phyloP scores from a whole-genome alignment of 352 stramenopile genomes.

The Peronosclerospora sorghi region DNA sequence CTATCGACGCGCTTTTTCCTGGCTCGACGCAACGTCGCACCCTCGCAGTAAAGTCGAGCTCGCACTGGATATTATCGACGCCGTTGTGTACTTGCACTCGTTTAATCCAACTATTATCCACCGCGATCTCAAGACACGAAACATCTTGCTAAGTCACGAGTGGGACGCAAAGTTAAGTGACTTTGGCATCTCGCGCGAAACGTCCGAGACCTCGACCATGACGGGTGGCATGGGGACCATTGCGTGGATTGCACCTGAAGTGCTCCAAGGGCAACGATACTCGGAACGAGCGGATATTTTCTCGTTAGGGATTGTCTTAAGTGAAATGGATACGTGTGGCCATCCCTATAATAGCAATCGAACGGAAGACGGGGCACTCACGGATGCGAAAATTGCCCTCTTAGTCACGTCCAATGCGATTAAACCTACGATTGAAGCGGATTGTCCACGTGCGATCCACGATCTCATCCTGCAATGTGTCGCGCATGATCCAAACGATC shows the following conservation, averaged over 20 bases:
- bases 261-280: conserved; percentile 47
- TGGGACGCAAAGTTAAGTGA: conserved; percentile 43
- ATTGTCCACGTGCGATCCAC: conserved; percentile 40
- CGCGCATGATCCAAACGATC: conserved; percentile 33
- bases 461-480: conserved; percentile 43
- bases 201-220: conserved; percentile 26
- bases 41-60: conserved; percentile 29
- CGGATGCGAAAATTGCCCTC: conserved; percentile 41
- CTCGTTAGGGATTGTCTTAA: conserved; percentile 52
- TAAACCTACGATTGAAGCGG: conserved; percentile 28
- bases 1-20: conserved; percentile 19
- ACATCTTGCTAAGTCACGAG: conserved; percentile 34
- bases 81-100: conserved; percentile 36
- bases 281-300: conserved; percentile 68
- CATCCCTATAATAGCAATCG: conserved; percentile 19
- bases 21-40: conserved; percentile 24
- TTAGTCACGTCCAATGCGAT: conserved; percentile 38
- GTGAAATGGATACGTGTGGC: conserved; percentile 37
- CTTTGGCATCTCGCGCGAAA: conserved; percentile 38
- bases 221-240: conserved; percentile 47
- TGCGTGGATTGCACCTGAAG: conserved; percentile 59
- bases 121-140: conserved; percentile 43
- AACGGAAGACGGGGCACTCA: conserved; percentile 23
- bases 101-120: conserved; percentile 40
- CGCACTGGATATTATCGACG: conserved; percentile 31